Base-by-base conservation (phyloP, 805 yeast species). In the Ogataea trehalophila region DNA sequence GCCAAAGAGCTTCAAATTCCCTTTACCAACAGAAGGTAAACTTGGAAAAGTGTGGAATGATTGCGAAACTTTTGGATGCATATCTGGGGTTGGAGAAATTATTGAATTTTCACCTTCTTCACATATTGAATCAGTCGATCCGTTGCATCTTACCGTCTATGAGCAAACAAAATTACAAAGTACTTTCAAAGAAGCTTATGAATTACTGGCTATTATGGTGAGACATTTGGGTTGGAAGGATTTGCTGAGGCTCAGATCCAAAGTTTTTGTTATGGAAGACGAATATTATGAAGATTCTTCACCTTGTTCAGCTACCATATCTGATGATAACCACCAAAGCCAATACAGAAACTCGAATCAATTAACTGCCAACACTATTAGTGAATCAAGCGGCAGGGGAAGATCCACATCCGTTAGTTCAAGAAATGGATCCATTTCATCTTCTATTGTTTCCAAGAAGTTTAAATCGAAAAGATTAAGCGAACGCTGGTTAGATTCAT, bases 141-240 rank as follows among this genome's bases (percentile, higher is more conserved):
- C 80, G 2, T 65, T 69, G 0, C 70, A 81, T 47, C 52, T 77
- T 15, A 67, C 76, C 41, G 70, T 81, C 9, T 67, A 63, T 44
- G 80, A 81, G 15, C 80, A 77, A 11, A 71, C 79, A 0, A 61
- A 66, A 17, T 62, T 81, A 26, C 71, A 75, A 39, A 77, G 81
- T 5, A 79, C 87, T 1, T 78, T 79, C 50, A 66, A 69, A 31
- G 68, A 67, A 45, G 87, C 87, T 1, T 92, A 88, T 62, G 83
- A 82, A 39, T 66, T 90, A 47, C 66, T 92, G 47, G 81, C 95
- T 5, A 71, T 80, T 8, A 76, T 94, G 53, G 80, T 83, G 3
- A 75, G 83, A 17, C 67, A 74, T 22, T 70, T 83, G 37, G 97
- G 97, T 4, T 92, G 99, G 99, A 88, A 87, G 55, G 78, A 75